A percentile compares a stretch with the other conserved stretches of the same genome.
These are phyloP conservation scores for Arthrinium phaeospermum DNA, from an alignment of 2,329 filamentous ascomycete genomes.

Conservation along the genomic window DNA sequence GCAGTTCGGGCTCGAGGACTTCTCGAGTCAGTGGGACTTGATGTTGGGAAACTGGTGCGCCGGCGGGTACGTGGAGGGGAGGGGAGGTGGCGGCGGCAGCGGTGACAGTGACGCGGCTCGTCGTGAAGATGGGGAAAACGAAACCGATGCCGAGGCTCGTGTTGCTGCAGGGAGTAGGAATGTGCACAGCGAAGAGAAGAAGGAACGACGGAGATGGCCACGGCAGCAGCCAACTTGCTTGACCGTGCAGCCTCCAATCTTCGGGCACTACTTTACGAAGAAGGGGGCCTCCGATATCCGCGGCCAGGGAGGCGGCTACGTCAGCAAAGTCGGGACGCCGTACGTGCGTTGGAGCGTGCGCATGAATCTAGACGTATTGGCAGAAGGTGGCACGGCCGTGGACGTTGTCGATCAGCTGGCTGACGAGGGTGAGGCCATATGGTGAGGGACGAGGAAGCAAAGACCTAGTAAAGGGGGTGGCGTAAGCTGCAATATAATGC, in stretches of 20 bases:
- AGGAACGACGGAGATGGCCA: background rate
- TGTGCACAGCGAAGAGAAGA: background rate
- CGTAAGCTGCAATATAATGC: background rate
- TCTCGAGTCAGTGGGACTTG: slow-evolving; percentile 36
- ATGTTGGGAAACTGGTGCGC: slow-evolving; percentile 36
- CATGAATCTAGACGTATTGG: slow-evolving; percentile 30
- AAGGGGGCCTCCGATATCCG: slow-evolving; percentile 32
- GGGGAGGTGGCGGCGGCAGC: no score
- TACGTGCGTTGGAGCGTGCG: slow-evolving; percentile 35
- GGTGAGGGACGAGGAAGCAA: background rate
- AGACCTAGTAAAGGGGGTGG: background rate
- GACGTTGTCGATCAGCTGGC: slow-evolving; percentile 31
- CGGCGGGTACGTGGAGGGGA: slow-evolving; percentile 22
- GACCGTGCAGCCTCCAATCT: slow-evolving; percentile 36
- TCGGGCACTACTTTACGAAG: slow-evolving; percentile 33
- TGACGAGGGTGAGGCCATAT: background rate
- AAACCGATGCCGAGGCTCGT: background rate
- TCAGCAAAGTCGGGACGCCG: slow-evolving; percentile 30
- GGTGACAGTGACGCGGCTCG: background rate
- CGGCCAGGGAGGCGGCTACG: slow-evolving; percentile 33
- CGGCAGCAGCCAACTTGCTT: slow-evolving; percentile 28
- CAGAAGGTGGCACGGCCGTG: slow-evolving; percentile 22
- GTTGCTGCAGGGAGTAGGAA: background rate
- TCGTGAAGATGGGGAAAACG: no score
- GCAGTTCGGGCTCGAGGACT: slow-evolving; percentile 26